Evolutionary conservation across 768 basidiomycete genomes (phyloP), one percentile per base, ranked within the genome.

Genomic region (Suillus alpinus): DNA sequence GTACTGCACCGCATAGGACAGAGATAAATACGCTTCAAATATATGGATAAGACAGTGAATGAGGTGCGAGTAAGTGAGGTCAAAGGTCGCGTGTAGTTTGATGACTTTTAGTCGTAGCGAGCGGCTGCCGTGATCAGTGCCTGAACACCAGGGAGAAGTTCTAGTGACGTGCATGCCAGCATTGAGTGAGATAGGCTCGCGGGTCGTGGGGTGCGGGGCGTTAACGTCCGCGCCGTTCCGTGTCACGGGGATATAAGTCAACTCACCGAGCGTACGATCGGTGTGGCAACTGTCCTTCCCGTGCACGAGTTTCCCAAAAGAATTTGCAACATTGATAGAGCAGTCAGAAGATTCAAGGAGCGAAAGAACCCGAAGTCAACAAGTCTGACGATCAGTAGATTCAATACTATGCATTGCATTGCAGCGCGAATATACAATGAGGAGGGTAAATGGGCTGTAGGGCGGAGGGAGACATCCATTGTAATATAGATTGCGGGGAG

Each of bases 341-440:
- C 13, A 20, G 12, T 8, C 6, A 14, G 13, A 10, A 23, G 47
- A 31, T 49, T 29, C 23, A 9, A 23, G 23, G 14, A 26, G 34
- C 14, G 29, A 9, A 29, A 49, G 26, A 49, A 7, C 2, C 16
- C 16, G 16, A 49, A 18, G 47, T 20, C 20, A 18, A 37, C 7
- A 36, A 37, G 36, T 37, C 31, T 26, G 29, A 31, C 36, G 8
- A 53, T 34, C 4, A 26, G 20, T 26, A 18, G 16, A 23, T 53
- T 73, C 65, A 68, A 40, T 52, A 60, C 37, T 55, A 63, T 70
- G 71, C 65, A 74, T 70, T 73, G 72, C 67, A 68, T 69, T 72
- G 52, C 52, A 37, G 52, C 16, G 66, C 65, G 68, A 73, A 70
- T 75, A 75, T 73, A 73, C 71, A 75, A 62, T 73, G 73, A 70